A percentile compares a stretch with the other conserved stretches of the same genome.
phyloP scores from a whole-genome alignment of 371 early-diverging fungal genomes.

The Circinella umbellata region DNA sequence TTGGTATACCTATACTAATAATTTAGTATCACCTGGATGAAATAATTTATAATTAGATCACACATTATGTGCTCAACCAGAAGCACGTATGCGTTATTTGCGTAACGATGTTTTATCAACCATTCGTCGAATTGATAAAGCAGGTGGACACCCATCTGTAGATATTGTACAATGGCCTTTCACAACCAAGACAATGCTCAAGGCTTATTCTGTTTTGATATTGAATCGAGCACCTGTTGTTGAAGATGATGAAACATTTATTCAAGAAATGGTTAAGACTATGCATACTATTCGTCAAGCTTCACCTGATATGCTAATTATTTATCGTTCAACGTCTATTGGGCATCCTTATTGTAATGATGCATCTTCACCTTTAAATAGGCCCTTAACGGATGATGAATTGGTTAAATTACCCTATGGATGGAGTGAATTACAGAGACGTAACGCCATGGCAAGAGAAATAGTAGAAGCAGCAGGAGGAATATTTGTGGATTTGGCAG shows the following conservation, averaged over 20 bases:
- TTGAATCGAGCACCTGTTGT: constrained; percentile 54
- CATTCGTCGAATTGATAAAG: constrained; percentile 35
- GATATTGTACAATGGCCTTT: constrained; percentile 57
- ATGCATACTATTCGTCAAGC: constrained; percentile 48
- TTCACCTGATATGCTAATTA: constrained; percentile 46
- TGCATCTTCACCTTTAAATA: constrained; percentile 38
- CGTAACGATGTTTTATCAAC: constrained; percentile 63
- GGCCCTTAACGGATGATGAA: constrained; percentile 34
- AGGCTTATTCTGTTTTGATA: constrained; percentile 50
- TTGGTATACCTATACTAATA: background rate
- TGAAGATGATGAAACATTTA: constrained; percentile 51
- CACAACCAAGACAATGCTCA: constrained; percentile 39
- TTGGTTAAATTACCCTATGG: constrained; percentile 53
- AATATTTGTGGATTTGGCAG: constrained; percentile 59
- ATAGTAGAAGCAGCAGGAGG: constrained; percentile 65
- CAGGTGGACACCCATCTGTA: constrained; percentile 41
- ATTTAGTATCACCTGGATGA: background rate
- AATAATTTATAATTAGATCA: constrained; percentile 35
- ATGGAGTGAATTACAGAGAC: constrained; percentile 56
- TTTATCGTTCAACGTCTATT: constrained; percentile 56
- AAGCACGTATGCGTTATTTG: constrained; percentile 44
- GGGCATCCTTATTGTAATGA: constrained; percentile 55
- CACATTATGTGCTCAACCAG: constrained; percentile 38
- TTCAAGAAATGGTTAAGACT: constrained; percentile 48
- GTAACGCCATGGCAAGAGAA: constrained; percentile 59